phyloP scores from a whole-genome alignment of 345 rosid genomes.

The Erodium maritimum region DNA sequence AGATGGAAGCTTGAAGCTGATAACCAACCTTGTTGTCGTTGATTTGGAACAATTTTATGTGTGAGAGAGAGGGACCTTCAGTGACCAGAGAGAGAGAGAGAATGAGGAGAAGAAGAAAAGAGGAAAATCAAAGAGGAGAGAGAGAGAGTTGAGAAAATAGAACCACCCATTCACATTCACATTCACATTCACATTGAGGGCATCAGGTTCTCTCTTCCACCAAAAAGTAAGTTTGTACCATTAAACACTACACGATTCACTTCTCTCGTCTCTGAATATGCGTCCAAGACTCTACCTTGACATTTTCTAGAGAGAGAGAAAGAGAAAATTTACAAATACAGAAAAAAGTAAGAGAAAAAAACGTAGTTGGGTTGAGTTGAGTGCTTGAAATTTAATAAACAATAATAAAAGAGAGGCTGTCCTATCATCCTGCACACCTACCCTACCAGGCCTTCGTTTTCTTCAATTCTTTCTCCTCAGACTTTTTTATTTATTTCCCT shows the following conservation, averaged over 20 bases:
- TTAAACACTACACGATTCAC: neutral
- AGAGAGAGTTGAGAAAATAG: neutral
- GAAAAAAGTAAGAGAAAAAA: no score
- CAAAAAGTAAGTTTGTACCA: neutral
- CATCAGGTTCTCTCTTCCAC: neutral
- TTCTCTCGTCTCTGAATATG: neutral
- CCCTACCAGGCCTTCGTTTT: neutral
- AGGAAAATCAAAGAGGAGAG: neutral
- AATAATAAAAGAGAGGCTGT: neutral
- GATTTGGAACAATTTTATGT: neutral
- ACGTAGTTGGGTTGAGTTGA: no score
- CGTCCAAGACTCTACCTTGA: neutral
- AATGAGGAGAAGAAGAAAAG: neutral
- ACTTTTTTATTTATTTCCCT: no score
- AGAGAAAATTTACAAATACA: neutral
- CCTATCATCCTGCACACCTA: neutral
- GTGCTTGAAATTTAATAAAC: no score
- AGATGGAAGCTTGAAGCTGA: no score
- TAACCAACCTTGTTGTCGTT: neutral
- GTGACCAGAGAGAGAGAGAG: neutral
- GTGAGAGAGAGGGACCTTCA: neutral
- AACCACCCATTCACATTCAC: neutral
- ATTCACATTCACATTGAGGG: neutral
- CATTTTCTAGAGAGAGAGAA: neutral
- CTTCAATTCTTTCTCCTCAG: neutral